phyloP scores from a whole-genome alignment of 257 asterid species.

The Penstemon barbatus region DNA sequence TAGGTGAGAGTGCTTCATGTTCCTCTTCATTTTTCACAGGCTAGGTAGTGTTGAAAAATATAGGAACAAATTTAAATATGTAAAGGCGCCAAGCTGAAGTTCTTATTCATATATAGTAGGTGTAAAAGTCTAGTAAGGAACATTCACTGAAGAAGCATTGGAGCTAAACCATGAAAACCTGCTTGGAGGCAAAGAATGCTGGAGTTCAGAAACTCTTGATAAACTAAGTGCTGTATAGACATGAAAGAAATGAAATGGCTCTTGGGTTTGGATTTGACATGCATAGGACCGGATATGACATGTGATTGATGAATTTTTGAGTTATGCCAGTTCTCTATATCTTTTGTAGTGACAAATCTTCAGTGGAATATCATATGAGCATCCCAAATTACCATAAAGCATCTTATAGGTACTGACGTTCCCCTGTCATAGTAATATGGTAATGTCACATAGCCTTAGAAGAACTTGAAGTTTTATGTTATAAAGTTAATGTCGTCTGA shows the following conservation, averaged over 20 bases:
- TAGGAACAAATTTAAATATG: not conserved
- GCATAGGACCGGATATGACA: not conserved
- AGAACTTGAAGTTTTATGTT: not conserved
- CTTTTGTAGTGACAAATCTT: not conserved
- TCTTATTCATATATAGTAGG: not conserved
- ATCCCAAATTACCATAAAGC: not conserved
- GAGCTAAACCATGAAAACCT: constrained; percentile 6
- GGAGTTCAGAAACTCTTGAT: not conserved
- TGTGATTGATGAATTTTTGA: not conserved
- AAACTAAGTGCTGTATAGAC: not conserved
- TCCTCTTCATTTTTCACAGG: not conserved
- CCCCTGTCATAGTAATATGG: not conserved
- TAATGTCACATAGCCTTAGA: constrained; percentile 1
- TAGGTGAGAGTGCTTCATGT: no score
- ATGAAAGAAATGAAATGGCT: not conserved
- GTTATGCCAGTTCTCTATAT: not conserved
- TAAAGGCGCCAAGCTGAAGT: not conserved
- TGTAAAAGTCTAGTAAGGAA: constrained; percentile 11
- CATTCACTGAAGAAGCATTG: not conserved
- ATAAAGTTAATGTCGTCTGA: not conserved
- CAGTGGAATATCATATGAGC: constrained; percentile 7
- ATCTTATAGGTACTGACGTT: not conserved
- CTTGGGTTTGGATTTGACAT: not conserved
- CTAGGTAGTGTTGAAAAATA: constrained; percentile 7
- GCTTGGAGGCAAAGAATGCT: not conserved